Percentiles rank a stretch among this genome's conserved stretches.
Evolutionary conservation across 2,329 filamentous ascomycete genomes (phyloP).

Genomic region (Fusarium falciforme): DNA sequence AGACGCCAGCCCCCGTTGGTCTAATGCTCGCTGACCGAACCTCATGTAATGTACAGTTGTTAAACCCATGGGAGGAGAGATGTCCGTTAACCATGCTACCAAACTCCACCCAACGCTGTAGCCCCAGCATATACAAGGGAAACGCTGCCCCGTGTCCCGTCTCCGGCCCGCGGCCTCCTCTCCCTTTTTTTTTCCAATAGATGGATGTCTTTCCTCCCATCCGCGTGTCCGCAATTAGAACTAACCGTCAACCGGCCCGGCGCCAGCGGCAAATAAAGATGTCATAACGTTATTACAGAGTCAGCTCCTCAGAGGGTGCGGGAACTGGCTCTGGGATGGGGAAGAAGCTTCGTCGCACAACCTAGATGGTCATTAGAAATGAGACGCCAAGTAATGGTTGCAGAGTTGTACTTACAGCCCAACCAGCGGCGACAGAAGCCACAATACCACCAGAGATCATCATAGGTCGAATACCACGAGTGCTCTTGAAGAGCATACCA

Average conservation of each 20-base stretch:
- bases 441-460: conserved; percentile 93
- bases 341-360: conserved; percentile 57
- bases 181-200: conserved; percentile 20
- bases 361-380: conserved; percentile 37
- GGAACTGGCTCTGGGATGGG: conserved; percentile 50
- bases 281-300: conserved; percentile 45
- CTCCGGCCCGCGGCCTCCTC: conserved; percentile 20
- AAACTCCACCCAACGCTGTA: conserved; percentile 47
- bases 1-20: conserved; percentile 53
- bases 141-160: conserved; percentile 25
- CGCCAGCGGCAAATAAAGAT: conserved; percentile 26
- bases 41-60: conserved; percentile 62
- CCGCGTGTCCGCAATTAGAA: conserved; percentile 36
- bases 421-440: conserved; percentile 83
- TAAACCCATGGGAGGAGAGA: conserved; percentile 62
- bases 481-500: conserved; percentile 97
- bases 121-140: conserved; percentile 47
- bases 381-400: neutral
- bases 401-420: conserved; percentile 78
- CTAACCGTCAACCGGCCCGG: conserved; percentile 20
- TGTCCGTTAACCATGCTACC: conserved; percentile 58
- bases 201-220: conserved; percentile 5
- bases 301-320: conserved; percentile 42
- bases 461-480: conserved; percentile 89
- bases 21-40: conserved; percentile 59